A percentile compares a stretch with the other conserved stretches of the same genome.
Evolutionary conservation across 352 stramenopile species (phyloP).

Genomic region (Globisporangium polare): DNA sequence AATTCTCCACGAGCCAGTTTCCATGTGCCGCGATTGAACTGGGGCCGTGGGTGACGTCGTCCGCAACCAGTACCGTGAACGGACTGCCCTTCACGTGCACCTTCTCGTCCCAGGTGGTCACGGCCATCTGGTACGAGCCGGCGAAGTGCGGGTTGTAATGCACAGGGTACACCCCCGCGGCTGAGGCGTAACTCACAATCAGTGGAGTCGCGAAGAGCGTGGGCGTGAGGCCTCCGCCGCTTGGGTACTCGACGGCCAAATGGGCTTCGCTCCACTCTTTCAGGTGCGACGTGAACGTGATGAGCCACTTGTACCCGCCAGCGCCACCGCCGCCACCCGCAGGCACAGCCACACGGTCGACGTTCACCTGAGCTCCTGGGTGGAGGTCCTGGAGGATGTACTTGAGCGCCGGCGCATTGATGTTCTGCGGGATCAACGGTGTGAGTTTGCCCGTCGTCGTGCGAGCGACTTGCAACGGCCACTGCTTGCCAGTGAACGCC

Average conservation of each 20-base stretch:
- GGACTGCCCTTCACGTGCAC: constrained; percentile 87
- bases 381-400: constrained; percentile 67
- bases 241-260: constrained; percentile 70
- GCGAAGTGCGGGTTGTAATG: constrained; percentile 89
- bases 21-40: constrained; percentile 72
- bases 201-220: constrained; percentile 51
- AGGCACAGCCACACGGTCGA: constrained; percentile 24
- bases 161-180: constrained; percentile 87
- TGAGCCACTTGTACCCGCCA: constrained; percentile 73
- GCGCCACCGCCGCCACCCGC: constrained; percentile 17
- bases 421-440: constrained; percentile 50
- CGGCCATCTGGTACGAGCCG: constrained; percentile 85
- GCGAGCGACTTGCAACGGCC: constrained; percentile 34
- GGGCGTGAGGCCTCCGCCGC: constrained; percentile 14
- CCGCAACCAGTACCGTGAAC: constrained; percentile 77
- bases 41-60: constrained; percentile 64
- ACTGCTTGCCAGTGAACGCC: constrained; percentile 37
- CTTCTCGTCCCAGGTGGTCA: constrained; percentile 67
- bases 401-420: constrained; percentile 51
- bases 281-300: constrained; percentile 93
- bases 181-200: constrained; percentile 44
- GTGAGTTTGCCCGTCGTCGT: constrained; percentile 36
- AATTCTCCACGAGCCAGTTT: constrained; percentile 68
- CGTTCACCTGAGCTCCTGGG: constrained; percentile 31
- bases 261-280: constrained; percentile 62